A percentile compares a stretch with the other conserved stretches of the same genome.
Evolutionary conservation across 352 stramenopile genomes (phyloP).

Genomic region (Globisporangium mamillatum): DNA sequence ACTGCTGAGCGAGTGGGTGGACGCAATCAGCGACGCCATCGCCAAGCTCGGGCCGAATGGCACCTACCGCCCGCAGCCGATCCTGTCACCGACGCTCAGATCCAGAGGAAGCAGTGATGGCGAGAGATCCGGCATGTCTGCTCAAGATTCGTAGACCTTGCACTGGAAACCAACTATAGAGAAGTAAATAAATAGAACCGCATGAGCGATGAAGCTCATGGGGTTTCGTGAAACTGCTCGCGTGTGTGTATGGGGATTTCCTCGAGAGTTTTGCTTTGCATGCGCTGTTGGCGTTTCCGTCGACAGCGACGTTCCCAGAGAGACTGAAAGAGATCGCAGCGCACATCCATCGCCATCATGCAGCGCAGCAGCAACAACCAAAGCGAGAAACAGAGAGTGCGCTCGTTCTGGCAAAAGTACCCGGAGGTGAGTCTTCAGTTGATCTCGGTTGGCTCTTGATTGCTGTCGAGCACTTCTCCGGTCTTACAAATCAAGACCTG

Average conservation of each 20-base stretch:
- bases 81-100: constrained; percentile 8
- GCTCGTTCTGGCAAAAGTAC: constrained; percentile 68
- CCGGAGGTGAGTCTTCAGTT: constrained; percentile 37
- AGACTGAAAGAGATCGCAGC: not conserved
- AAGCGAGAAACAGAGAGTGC: constrained; percentile 13
- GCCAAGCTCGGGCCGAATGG: constrained; percentile 14
- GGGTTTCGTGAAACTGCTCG: constrained; percentile 5
- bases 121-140: constrained; percentile 3
- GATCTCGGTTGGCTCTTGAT: not conserved
- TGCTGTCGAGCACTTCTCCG: not conserved
- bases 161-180: constrained; percentile 5
- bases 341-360: not conserved
- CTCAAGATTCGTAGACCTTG: not conserved
- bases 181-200: constrained; percentile 14
- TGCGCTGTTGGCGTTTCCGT: not conserved
- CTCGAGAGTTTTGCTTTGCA: not conserved
- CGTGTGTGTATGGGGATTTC: not conserved
- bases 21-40: constrained; percentile 54
- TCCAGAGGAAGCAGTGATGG: constrained; percentile 1
- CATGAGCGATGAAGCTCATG: not conserved
- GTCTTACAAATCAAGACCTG: not conserved
- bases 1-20: constrained; percentile 59
- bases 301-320: not conserved
- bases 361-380: constrained; percentile 20
- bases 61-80: not conserved